Conservation (phyloP, 257 asterid species). For the Solanum habrochaites region DNA sequence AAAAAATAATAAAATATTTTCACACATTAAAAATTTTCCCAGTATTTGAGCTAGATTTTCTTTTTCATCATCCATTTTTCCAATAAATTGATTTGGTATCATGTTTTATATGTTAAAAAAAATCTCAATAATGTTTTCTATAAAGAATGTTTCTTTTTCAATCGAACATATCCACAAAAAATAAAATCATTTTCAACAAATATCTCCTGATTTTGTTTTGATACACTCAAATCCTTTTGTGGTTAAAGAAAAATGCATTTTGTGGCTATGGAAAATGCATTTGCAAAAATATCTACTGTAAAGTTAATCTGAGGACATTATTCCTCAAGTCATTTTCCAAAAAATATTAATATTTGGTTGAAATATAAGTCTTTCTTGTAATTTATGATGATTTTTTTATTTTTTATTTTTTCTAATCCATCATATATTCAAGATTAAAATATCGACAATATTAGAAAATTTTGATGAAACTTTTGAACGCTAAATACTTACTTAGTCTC, state of each 20-base stretch:
- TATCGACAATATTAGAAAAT: not conserved
- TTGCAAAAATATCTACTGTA: not conserved
- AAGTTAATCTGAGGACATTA: not conserved
- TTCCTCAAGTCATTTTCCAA: not conserved
- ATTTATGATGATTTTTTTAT: not conserved
- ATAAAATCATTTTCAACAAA: not conserved
- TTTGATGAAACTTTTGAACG: too few species aligned
- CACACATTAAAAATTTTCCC: not conserved
- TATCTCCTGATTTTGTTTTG: not conserved
- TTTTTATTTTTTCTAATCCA: not conserved
- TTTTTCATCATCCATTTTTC: not conserved
- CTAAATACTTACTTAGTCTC: too few species aligned
- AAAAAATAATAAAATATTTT: too few species aligned
- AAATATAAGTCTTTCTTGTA: not conserved
- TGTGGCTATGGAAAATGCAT: not conserved
- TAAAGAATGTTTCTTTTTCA: too few species aligned
- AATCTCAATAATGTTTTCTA: not conserved
- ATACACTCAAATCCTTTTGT: not conserved
- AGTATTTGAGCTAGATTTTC: too few species aligned
- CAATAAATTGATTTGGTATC: not conserved
- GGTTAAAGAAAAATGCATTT: not conserved
- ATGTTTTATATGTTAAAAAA: not conserved
- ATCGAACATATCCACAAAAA: not conserved
- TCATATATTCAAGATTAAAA: not conserved
- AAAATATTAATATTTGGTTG: not conserved